Conservation (phyloP, 2,329 filamentous ascomycete species). For the Fusarium palustre region DNA sequence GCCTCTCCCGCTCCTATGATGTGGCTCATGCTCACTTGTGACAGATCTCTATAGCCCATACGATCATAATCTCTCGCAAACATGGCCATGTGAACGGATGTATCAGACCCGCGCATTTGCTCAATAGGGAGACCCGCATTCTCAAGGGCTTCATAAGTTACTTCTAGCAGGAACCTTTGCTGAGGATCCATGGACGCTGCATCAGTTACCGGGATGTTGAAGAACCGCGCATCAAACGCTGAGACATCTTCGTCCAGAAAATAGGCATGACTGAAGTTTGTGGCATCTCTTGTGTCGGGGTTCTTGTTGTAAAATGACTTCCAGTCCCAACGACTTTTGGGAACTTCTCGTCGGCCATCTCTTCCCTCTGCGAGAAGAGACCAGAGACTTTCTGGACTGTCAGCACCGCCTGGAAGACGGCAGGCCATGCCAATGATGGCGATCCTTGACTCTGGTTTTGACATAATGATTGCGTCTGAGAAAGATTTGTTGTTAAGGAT, state of each 20-base stretch:
- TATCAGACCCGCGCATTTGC: not conserved
- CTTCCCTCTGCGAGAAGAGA: constrained; percentile 1
- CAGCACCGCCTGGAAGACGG: constrained; percentile 5
- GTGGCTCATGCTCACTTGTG: constrained; percentile 5
- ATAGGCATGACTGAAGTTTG: constrained; percentile 10
- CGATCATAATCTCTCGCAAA: constrained; percentile 7
- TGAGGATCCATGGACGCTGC: constrained; percentile 12
- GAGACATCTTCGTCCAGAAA: constrained; percentile 5
- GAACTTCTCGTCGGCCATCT: constrained; percentile 2
- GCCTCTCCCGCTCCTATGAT: constrained; percentile 1
- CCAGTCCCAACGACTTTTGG: constrained; percentile 4
- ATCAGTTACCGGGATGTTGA: constrained; percentile 6
- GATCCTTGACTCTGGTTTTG: not conserved
- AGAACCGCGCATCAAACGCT: constrained; percentile 10
- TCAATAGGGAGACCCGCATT: constrained; percentile 1
- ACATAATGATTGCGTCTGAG: not conserved
- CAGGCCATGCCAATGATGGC: constrained; percentile 12
- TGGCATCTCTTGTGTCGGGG: constrained; percentile 1
- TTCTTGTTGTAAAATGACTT: constrained; percentile 15
- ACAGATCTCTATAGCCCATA: constrained; percentile 4
- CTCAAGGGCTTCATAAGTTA: constrained; percentile 8
- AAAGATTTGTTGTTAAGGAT: not conserved
- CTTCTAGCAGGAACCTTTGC: constrained; percentile 2
- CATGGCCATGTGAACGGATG: constrained; percentile 7
- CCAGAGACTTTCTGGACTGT: constrained; percentile 2